phyloP scores from a whole-genome alignment of 78 protist species.

The Dictyostelium brefeldianum region DNA sequence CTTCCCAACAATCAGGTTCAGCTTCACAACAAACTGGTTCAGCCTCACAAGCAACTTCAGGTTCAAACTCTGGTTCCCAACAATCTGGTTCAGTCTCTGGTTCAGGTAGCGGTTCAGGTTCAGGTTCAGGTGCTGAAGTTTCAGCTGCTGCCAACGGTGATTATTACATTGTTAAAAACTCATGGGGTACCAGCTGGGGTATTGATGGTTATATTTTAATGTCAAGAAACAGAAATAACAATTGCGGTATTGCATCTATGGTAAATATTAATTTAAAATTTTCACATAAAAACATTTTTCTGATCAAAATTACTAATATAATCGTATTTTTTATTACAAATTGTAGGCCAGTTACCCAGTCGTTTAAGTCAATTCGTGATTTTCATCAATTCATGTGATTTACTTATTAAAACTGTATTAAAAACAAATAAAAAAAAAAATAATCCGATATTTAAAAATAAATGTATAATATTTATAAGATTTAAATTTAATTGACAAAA shows the following conservation, averaged over 20 bases:
- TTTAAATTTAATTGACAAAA: no score
- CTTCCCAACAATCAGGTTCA: background rate
- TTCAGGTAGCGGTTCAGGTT: background rate
- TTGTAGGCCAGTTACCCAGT: no score
- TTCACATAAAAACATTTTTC: no score
- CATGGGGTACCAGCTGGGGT: conserved; percentile 97
- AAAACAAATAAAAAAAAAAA: no score
- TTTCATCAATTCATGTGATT: no score
- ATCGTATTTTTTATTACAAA: no score
- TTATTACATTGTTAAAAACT: conserved; percentile 95
- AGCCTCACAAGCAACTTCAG: background rate
- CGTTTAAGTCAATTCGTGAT: no score
- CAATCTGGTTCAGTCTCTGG: background rate
- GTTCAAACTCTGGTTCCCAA: background rate
- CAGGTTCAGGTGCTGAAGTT: conserved; percentile 15
- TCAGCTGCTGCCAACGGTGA: background rate
- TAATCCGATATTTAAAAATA: no score
- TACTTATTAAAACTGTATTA: no score
- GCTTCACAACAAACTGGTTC: background rate
- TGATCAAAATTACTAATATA: no score
- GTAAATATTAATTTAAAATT: background rate
- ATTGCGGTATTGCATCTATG: conserved; percentile 89
- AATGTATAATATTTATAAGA: no score
- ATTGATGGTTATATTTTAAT: conserved; percentile 84
- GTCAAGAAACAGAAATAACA: conserved; percentile 79